Evolutionary conservation across 2,329 filamentous ascomycete species (phyloP).

Genomic region (Escovopsis sp.): DNA sequence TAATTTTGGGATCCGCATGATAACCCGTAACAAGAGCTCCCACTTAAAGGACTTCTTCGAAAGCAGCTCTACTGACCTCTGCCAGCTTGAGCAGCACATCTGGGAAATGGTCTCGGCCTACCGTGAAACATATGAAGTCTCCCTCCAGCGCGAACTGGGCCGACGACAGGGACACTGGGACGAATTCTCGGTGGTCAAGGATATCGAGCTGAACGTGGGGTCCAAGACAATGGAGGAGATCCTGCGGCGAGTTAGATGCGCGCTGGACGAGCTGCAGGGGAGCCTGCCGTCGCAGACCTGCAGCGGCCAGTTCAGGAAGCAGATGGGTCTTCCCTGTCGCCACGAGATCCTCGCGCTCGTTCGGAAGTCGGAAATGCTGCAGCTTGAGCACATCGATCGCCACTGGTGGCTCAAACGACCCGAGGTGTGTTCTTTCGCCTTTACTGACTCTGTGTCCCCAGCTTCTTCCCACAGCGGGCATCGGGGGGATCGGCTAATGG

Average conservation of each 20-base stretch:
- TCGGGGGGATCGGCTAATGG: neutral
- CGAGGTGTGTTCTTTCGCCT: neutral
- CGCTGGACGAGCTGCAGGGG: neutral
- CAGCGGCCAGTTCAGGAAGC: neutral
- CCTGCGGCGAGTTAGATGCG: neutral
- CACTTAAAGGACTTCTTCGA: constrained; percentile 1
- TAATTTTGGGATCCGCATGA: neutral
- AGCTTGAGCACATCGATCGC: neutral
- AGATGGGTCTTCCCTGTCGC: neutral
- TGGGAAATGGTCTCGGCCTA: constrained; percentile 1
- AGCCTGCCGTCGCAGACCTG: neutral
- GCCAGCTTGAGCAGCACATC: constrained; percentile 1
- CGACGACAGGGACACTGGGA: neutral
- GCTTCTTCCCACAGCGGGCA: too few species aligned
- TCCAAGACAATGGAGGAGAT: neutral
- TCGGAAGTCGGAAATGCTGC: neutral
- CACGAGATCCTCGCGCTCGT: neutral
- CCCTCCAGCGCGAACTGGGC: neutral
- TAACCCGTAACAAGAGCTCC: neutral
- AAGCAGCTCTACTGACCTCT: constrained; percentile 1
- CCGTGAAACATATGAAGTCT: neutral
- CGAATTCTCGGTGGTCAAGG: neutral
- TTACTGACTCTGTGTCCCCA: too few species aligned
- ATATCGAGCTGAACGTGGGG: neutral
- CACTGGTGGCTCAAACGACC: neutral